These are phyloP conservation scores for Tausonia pullulans DNA, from an alignment of 1,284 basidiomycete species.

Conservation along the genomic window DNA sequence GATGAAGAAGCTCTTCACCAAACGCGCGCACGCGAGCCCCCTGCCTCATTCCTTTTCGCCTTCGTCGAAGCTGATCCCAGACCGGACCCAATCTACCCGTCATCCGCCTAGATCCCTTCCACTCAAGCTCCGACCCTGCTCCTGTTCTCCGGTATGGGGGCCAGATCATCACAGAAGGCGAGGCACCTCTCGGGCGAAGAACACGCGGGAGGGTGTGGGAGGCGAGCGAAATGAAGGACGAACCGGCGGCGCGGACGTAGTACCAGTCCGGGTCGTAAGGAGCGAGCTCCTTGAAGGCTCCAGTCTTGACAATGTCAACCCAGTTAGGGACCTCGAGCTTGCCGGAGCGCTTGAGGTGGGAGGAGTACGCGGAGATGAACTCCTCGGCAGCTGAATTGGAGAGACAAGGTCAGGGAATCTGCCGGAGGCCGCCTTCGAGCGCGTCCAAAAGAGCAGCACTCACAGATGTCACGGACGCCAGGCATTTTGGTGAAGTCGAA, in stretches of 20 bases:
- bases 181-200: no score
- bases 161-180: no score
- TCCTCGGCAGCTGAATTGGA: slow-evolving; percentile 48
- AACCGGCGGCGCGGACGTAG: slow-evolving; percentile 90
- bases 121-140: slow-evolving; percentile 7
- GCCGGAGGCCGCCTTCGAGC: background rate
- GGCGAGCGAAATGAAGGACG: background rate
- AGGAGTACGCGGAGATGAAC: slow-evolving; percentile 84
- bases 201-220: background rate
- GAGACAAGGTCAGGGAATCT: background rate
- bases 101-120: background rate
- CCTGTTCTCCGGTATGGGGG: no score
- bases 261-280: slow-evolving; percentile 99
- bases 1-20: no score
- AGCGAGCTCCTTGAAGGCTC: slow-evolving; percentile 93
- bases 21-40: no score
- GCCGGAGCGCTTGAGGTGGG: slow-evolving; percentile 89
- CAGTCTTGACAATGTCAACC: slow-evolving; percentile 99
- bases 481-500: slow-evolving; percentile 52
- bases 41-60: no score
- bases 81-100: background rate
- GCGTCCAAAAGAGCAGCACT: slow-evolving; percentile 23
- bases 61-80: no score
- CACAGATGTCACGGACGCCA: slow-evolving; percentile 83
- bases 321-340: slow-evolving; percentile 98